Conservation (phyloP, 345 rosid species). For the Gossypium thurberi region DNA sequence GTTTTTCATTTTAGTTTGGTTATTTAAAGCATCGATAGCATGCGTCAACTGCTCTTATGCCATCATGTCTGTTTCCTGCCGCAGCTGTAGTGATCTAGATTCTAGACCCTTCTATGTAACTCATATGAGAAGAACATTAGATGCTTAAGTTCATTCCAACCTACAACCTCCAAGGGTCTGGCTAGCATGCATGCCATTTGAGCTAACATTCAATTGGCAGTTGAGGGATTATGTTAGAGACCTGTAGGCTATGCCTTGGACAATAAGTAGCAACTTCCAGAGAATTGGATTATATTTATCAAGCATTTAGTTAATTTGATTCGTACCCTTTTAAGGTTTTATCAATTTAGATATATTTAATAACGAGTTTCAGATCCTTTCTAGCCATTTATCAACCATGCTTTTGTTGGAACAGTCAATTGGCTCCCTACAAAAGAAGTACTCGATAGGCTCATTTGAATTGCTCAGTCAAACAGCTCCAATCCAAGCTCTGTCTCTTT, state of each 20-base stretch:
- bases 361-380: background rate
- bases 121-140: background rate
- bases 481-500: constrained; percentile 35
- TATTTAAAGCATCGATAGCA: background rate
- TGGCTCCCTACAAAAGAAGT: constrained; percentile 39
- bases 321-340: background rate
- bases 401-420: constrained; percentile 26
- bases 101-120: background rate
- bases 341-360: background rate
- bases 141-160: background rate
- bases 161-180: background rate
- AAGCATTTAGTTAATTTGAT: background rate
- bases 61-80: background rate
- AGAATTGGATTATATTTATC: background rate
- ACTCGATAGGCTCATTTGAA: constrained; percentile 38
- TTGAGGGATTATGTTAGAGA: background rate
- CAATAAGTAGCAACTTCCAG: background rate
- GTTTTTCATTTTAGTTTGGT: background rate
- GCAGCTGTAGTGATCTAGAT: background rate
- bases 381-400: background rate
- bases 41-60: background rate
- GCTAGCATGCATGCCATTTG: background rate
- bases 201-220: background rate
- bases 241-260: background rate
- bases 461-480: constrained; percentile 42